Evolutionary conservation across 805 yeast genomes (phyloP).

Genomic region (Yarrowia sp.): DNA sequence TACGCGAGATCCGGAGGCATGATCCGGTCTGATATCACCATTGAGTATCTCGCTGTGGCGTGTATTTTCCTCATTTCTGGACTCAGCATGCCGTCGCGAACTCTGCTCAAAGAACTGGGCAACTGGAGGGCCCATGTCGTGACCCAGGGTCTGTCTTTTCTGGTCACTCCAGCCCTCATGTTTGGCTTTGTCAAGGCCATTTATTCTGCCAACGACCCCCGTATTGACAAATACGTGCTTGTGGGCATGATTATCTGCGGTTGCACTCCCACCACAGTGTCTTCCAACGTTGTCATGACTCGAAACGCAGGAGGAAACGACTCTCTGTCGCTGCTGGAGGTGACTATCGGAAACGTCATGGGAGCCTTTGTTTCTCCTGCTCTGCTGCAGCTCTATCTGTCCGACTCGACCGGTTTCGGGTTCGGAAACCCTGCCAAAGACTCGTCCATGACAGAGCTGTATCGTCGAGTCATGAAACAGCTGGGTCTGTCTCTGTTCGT

Average conservation of each 20-base stretch:
- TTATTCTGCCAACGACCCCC: slow-evolving; percentile 50
- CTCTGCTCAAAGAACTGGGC: slow-evolving; percentile 56
- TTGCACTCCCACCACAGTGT: slow-evolving; percentile 87
- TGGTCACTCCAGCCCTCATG: slow-evolving; percentile 66
- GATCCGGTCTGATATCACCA: slow-evolving; percentile 68
- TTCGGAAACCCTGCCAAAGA: slow-evolving; percentile 74
- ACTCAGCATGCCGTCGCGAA: slow-evolving; percentile 64
- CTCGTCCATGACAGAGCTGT: slow-evolving; percentile 52
- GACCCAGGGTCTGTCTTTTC: slow-evolving; percentile 62
- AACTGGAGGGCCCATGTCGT: slow-evolving; percentile 83
- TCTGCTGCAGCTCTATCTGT: slow-evolving; percentile 64
- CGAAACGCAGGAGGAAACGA: slow-evolving; percentile 80
- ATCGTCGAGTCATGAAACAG: slow-evolving; percentile 79
- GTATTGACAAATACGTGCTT: slow-evolving; percentile 72
- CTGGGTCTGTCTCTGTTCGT: slow-evolving; percentile 79
- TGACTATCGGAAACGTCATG: slow-evolving; percentile 73
- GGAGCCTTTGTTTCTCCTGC: slow-evolving; percentile 92
- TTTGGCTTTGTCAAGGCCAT: slow-evolving; percentile 72
- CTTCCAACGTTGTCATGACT: slow-evolving; percentile 92
- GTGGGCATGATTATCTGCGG: slow-evolving; percentile 81
- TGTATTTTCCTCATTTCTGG: slow-evolving; percentile 80
- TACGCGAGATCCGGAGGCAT: slow-evolving; percentile 83
- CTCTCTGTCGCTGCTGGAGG: slow-evolving; percentile 74
- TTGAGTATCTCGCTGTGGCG: slow-evolving; percentile 84
- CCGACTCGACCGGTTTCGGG: slow-evolving; percentile 51